A percentile compares a stretch with the other conserved stretches of the same genome.
Conservation (phyloP, 371 early-diverging fungal species). For the Circinella umbellata region DNA sequence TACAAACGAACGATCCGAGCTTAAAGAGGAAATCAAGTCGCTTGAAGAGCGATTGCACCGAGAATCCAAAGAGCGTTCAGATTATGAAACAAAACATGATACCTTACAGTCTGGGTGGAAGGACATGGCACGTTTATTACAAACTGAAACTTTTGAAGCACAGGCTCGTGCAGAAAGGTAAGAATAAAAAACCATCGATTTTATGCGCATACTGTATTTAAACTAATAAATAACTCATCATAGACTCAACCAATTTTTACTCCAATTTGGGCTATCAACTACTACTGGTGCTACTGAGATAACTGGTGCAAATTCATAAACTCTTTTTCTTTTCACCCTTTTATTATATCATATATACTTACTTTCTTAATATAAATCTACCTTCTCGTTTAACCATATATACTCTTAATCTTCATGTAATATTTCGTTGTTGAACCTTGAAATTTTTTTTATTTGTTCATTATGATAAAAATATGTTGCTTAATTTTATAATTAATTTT, state of each 20-base stretch:
- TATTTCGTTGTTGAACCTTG: not conserved
- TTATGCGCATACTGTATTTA: not conserved
- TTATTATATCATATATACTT: not conserved
- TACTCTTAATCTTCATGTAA: not conserved
- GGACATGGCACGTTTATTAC: constrained; percentile 3
- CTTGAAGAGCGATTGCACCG: not conserved
- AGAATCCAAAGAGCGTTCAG: constrained; percentile 3
- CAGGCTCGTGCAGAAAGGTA: constrained; percentile 11
- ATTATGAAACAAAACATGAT: constrained; percentile 5
- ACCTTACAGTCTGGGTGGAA: constrained; percentile 10
- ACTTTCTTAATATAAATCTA: not conserved
- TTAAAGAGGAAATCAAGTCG: not conserved
- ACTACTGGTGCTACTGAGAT: not conserved
- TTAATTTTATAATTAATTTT: too few relatives aligned
- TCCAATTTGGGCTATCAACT: constrained; percentile 8
- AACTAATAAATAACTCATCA: not conserved
- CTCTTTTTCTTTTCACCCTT: not conserved
- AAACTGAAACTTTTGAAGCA: constrained; percentile 11
- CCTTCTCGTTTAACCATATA: not conserved
- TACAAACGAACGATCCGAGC: not conserved
- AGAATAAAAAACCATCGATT: not conserved
- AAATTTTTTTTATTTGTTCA: not conserved
- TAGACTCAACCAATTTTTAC: constrained; percentile 7
- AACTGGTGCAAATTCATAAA: not conserved
- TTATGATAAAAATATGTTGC: not conserved